These are phyloP conservation scores for Paramecium octaurelia DNA, from an alignment of 73 alveolate genomes.

Conservation along the genomic window DNA sequence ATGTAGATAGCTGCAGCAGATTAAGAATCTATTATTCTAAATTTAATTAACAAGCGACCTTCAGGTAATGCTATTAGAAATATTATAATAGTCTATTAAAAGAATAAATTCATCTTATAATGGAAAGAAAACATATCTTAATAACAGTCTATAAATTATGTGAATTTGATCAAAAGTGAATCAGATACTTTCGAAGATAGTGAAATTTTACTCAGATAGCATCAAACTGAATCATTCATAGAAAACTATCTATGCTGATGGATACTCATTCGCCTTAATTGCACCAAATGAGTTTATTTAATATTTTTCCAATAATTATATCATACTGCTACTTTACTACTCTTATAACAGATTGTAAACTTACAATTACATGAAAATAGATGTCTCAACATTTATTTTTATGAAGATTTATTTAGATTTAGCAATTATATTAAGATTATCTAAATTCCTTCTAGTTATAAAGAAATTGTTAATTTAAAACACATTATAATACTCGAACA, in stretches of 20 bases:
- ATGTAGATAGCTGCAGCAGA: background rate
- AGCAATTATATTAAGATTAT: background rate
- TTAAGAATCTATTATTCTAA: background rate
- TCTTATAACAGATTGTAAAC: background rate
- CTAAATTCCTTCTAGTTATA: background rate
- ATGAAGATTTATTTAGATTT: background rate
- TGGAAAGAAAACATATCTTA: background rate
- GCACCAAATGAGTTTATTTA: background rate
- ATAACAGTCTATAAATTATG: background rate
- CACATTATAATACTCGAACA: no score
- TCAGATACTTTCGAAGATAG: constrained; percentile 13
- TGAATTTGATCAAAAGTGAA: background rate
- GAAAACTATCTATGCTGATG: background rate
- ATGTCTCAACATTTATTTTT: background rate
- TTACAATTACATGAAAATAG: background rate
- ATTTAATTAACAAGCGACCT: background rate
- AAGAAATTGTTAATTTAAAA: background rate
- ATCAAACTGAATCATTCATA: background rate
- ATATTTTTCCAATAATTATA: background rate
- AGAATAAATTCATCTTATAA: background rate
- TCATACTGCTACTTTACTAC: background rate
- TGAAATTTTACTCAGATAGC: background rate
- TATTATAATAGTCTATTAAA: background rate
- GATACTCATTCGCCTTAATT: background rate
- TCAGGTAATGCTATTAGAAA: background rate